Evolutionary conservation across 441 rosid genomes (phyloP).

Genomic region (Euphorbia schlechtendalii): DNA sequence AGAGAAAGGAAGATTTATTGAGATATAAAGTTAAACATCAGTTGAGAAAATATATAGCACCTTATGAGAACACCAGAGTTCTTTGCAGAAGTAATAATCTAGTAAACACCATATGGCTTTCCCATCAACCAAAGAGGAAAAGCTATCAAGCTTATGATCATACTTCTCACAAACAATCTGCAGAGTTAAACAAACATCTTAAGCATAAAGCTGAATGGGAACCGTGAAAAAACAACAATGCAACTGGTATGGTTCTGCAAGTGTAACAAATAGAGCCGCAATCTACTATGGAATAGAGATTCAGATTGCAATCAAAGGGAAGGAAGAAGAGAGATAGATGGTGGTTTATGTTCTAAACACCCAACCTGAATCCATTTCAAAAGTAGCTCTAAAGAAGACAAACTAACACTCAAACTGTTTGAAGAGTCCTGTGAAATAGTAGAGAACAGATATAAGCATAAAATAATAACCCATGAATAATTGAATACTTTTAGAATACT

Average conservation of each 20-base stretch:
- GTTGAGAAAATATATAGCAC: constrained; percentile 26
- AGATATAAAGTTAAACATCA: constrained; percentile 8
- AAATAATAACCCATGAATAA: not conserved
- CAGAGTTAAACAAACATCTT: constrained; percentile 17
- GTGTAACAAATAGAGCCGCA: not conserved
- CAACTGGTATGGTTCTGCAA: not conserved
- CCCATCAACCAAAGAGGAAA: constrained; percentile 70
- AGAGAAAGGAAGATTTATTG: not conserved
- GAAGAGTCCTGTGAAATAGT: constrained; percentile 33
- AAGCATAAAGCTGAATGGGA: not conserved
- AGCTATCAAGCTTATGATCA: constrained; percentile 41
- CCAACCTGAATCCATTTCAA: constrained; percentile 85
- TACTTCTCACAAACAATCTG: constrained; percentile 65
- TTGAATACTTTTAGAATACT: too few relatives aligned
- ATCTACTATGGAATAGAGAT: not conserved
- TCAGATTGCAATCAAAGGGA: constrained; percentile 1
- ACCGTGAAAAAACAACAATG: not conserved
- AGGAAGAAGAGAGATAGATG: not conserved
- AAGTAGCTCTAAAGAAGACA: constrained; percentile 55
- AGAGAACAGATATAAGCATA: constrained; percentile 8
- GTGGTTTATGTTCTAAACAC: not conserved
- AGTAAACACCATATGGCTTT: constrained; percentile 94
- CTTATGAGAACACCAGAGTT: constrained; percentile 58
- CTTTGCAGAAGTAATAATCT: constrained; percentile 81
- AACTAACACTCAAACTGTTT: constrained; percentile 21